Percentiles rank a stretch among this genome's conserved stretches.
These are phyloP conservation scores for Caryopteris hybrid DNA, from an alignment of 305 asterid species.

Conservation along the genomic window DNA sequence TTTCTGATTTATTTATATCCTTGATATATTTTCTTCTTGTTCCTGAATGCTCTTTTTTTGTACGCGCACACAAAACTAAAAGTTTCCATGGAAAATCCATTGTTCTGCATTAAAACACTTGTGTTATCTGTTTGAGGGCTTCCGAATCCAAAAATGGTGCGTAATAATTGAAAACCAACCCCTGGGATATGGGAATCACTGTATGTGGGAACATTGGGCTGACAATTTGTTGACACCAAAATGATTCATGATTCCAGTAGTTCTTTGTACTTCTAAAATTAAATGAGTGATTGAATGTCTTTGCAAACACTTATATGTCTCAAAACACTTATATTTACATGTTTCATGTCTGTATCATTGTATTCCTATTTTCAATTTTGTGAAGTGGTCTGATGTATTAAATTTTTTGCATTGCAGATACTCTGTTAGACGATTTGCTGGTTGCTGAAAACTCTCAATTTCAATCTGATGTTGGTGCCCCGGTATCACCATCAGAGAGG, in stretches of 20 bases:
- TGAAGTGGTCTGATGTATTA: conserved; percentile 7
- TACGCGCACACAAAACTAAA: not conserved
- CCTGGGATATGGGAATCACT: not conserved
- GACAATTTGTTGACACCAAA: not conserved
- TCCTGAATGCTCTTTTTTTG: not conserved
- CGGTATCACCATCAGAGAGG: conserved; percentile 49
- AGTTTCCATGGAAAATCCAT: not conserved
- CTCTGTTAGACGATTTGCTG: conserved; percentile 74
- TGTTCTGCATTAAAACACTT: not conserved
- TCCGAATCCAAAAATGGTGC: not conserved
- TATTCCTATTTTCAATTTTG: not conserved
- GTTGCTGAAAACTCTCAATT: conserved; percentile 85
- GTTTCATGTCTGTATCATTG: conserved; percentile 1
- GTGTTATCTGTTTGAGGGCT: not conserved
- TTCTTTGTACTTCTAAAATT: not conserved
- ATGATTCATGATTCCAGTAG: not conserved
- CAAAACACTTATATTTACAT: too few species aligned
- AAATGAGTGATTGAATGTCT: not conserved
- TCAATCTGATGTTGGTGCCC: conserved; percentile 58
- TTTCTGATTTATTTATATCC: conserved; percentile 2
- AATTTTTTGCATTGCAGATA: conserved; percentile 48
- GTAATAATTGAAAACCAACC: not conserved
- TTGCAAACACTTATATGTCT: not conserved
- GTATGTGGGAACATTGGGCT: not conserved
- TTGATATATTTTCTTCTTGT: not conserved